Conservation (phyloP, 176 grass and related monocot genomes). For the Raddia distichophylla region DNA sequence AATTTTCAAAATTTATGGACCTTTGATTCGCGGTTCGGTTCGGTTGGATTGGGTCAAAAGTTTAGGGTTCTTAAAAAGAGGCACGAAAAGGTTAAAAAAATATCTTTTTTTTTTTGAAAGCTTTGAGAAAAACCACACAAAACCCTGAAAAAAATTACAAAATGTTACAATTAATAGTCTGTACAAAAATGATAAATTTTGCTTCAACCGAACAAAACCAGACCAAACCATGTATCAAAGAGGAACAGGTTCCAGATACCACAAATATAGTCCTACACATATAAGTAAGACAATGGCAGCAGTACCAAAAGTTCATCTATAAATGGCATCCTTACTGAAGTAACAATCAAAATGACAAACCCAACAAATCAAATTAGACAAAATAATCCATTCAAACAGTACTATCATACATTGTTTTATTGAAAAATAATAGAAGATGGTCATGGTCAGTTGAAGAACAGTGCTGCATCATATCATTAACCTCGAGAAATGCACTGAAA, state of each 20-base stretch:
- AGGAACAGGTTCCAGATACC: background rate
- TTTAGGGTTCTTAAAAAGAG: no score
- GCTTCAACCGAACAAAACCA: no score
- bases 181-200: no score
- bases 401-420: background rate
- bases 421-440: background rate
- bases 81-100: no score
- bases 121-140: no score
- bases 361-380: background rate
- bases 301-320: background rate
- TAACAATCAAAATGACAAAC: background rate
- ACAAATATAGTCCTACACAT: background rate
- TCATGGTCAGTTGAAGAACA: background rate
- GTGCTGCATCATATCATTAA: conserved; percentile 36
- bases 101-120: no score
- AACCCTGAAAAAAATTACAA: no score
- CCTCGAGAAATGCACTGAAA: conserved; percentile 14
- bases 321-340: conserved; percentile 1
- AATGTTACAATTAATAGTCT: no score
- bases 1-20: no score
- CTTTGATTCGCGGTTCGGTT: no score
- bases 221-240: no score
- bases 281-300: background rate
- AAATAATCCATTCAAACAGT: background rate
- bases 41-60: no score